phyloP scores from a whole-genome alignment of 2,329 filamentous ascomycete species.

The Corniculantispora saksenae region DNA sequence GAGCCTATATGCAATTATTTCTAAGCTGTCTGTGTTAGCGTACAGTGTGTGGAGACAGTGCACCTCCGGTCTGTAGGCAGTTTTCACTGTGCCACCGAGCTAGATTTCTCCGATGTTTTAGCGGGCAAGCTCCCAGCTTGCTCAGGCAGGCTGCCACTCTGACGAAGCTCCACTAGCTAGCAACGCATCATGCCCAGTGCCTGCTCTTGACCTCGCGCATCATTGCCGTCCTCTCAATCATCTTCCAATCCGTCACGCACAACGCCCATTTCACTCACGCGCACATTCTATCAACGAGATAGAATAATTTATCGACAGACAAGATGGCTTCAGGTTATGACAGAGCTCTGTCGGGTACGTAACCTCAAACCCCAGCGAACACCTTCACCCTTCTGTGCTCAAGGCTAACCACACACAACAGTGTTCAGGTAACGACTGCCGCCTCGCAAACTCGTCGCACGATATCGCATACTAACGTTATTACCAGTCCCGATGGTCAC shows the following conservation, averaged over 20 bases:
- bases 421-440: conserved; percentile 73
- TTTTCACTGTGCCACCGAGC: background rate
- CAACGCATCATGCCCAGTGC: conserved; percentile 15
- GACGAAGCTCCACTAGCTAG: conserved; percentile 39
- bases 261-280: conserved; percentile 4
- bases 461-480: conserved; percentile 43
- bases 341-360: conserved; percentile 94
- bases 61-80: background rate
- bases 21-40: background rate
- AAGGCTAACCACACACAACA: conserved; percentile 52
- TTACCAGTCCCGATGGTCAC: conserved; percentile 88
- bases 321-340: conserved; percentile 93
- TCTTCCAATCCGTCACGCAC: conserved; percentile 14
- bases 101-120: conserved; percentile 7
- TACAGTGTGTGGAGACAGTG: background rate
- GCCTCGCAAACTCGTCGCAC: background rate
- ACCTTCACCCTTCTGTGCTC: conserved; percentile 29
- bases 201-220: conserved; percentile 16
- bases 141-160: conserved; percentile 39
- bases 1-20: background rate
- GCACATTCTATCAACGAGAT: background rate
- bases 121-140: background rate
- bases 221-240: conserved; percentile 23
- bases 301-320: background rate
- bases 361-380: background rate